Evolutionary conservation across 2,329 filamentous ascomycete genomes (phyloP), one percentile per base, ranked within the genome.

Genomic region (Nothophoma quercina): DNA sequence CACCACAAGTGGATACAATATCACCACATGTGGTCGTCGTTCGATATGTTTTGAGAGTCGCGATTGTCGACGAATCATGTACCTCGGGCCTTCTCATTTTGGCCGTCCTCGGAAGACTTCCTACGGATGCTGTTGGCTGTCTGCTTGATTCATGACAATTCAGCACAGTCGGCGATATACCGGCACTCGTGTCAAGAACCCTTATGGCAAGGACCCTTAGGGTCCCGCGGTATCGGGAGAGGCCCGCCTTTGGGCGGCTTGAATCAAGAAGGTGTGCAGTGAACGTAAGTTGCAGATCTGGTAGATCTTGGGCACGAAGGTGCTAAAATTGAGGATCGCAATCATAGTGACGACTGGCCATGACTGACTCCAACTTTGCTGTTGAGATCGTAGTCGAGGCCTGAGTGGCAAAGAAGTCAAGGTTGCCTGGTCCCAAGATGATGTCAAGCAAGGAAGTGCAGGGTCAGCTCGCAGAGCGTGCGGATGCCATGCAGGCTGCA

Each of bases 261-360:
- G 45, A 54, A 29, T 45, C 38, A 35, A 23, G 16, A 34, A 34
- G 39, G 59, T 47, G 59, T 47, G 52, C 51, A 60, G 28, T 59
- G 55, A 56, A 60, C 46, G 54, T 53, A 55, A 57, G 46, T 50
- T 49, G 58, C 57, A 51, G 62, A 64, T 63, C 56, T 38, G 23
- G 62, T 44, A 59, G 67, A 65, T 70, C 58, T 63, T 66, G 55
- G 60, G 58, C 53, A 55, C 50, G 23, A 59, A 59, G 42, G 46
- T 55, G 51, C 18, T 47, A 38, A 45, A 44, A 34, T 33, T 49
- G 66, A 62, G 58, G 63, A 70, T 70, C 66, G 47, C 55, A 68
- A 70, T 70, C 52, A 45, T 12, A 30, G 16, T 35, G 48, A 45
- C 50, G 38, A 39, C 23, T 28, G 21, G 13, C 34, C 38, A 45